Evolutionary conservation across 768 basidiomycete species (phyloP).

Genomic region (Rhodotorula toruloides): DNA sequence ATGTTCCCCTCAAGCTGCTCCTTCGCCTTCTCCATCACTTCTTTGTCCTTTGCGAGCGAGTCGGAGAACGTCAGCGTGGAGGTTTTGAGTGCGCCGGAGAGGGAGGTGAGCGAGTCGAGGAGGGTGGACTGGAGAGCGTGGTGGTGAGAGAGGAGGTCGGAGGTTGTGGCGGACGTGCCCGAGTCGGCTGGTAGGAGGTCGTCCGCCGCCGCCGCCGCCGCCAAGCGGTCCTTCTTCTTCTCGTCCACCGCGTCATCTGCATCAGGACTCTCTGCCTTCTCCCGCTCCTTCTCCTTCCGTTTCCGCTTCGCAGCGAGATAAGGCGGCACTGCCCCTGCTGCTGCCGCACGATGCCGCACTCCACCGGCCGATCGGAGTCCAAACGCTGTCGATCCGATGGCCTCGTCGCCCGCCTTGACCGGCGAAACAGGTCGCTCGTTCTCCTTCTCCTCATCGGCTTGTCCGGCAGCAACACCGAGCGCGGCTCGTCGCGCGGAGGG

Average conservation of each 20-base stretch:
- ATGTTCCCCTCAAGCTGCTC: slow-evolving; percentile 70
- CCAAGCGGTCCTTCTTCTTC: not conserved
- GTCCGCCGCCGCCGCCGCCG: not conserved
- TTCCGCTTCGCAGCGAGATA: not conserved
- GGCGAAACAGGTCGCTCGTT: too few species aligned
- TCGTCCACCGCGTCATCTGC: too few species aligned
- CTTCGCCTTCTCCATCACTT: slow-evolving; percentile 61
- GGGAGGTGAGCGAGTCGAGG: slow-evolving; percentile 65
- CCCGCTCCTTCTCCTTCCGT: not conserved
- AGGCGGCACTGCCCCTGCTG: not conserved
- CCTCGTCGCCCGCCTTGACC: too few species aligned
- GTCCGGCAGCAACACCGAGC: too few species aligned
- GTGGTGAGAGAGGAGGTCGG: slow-evolving; percentile 39
- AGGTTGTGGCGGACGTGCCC: not conserved
- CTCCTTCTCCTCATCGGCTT: too few species aligned
- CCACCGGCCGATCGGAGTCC: not conserved
- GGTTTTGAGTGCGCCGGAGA: slow-evolving; percentile 80
- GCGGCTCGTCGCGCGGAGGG: not conserved
- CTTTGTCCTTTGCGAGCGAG: slow-evolving; percentile 67
- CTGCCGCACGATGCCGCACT: not conserved
- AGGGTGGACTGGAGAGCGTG: slow-evolving; percentile 61
- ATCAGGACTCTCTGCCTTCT: too few species aligned
- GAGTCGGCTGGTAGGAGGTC: slow-evolving; percentile 16
- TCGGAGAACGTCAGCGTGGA: slow-evolving; percentile 75
- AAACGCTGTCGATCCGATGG: too few species aligned